These are phyloP conservation scores for Globisporangium middletonii DNA, from an alignment of 352 stramenopile species.

Conservation along the genomic window DNA sequence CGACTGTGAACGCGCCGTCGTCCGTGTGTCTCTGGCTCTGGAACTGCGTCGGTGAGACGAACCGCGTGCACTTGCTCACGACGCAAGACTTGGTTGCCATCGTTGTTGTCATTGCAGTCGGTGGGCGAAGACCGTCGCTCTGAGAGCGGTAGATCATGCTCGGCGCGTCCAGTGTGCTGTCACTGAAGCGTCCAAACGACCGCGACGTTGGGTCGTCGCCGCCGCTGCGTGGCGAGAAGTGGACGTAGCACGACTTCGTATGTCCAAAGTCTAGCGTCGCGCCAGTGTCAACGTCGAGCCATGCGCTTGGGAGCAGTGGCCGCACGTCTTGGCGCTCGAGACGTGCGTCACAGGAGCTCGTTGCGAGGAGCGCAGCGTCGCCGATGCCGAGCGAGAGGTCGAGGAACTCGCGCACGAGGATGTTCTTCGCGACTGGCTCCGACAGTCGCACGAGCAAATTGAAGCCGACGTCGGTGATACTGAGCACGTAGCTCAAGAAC, in stretches of 20 bases:
- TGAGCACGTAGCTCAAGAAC: constrained; percentile 61
- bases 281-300: constrained; percentile 40
- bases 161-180: constrained; percentile 20
- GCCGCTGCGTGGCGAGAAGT: constrained; percentile 14
- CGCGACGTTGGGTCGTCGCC: constrained; percentile 15
- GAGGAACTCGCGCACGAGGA: constrained; percentile 66
- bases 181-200: constrained; percentile 21
- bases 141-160: constrained; percentile 11
- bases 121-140: constrained; percentile 11
- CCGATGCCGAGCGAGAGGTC: constrained; percentile 43
- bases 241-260: constrained; percentile 30
- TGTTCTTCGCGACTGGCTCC: constrained; percentile 55
- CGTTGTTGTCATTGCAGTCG: neutral
- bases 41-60: constrained; percentile 50
- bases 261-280: constrained; percentile 6
- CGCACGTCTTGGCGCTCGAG: constrained; percentile 50
- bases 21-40: constrained; percentile 22
- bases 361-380: constrained; percentile 47
- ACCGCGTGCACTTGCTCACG: constrained; percentile 47
- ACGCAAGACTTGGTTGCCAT: too few species aligned
- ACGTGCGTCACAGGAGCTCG: constrained; percentile 68
- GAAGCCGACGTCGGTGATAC: constrained; percentile 60
- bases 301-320: constrained; percentile 48
- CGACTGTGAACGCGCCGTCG: constrained; percentile 62
- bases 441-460: constrained; percentile 50